These are phyloP conservation scores for Xylaria sp. DNA, from an alignment of 495 filamentous ascomycete genomes.

Conservation along the genomic window DNA sequence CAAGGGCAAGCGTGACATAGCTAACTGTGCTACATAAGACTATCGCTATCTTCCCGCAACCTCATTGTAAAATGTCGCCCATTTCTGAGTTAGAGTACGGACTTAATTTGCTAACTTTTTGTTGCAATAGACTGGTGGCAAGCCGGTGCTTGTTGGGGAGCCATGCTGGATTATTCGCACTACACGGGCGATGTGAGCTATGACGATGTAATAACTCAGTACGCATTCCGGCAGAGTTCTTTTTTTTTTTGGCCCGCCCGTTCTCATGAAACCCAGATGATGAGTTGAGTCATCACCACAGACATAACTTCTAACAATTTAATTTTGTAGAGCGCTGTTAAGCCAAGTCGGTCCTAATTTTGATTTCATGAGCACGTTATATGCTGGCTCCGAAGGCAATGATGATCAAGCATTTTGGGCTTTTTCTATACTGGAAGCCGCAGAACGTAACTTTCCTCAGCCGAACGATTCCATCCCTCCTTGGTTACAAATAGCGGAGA, in stretches of 20 bases:
- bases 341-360: conserved; percentile 67
- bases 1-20: background rate
- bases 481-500: conserved; percentile 65
- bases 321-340: conserved; percentile 56
- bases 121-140: conserved; percentile 78
- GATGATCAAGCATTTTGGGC: conserved; percentile 87
- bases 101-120: conserved; percentile 26
- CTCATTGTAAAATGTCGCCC: conserved; percentile 64
- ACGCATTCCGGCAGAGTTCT: background rate
- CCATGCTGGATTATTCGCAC: conserved; percentile 83
- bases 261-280: background rate
- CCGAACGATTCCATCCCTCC: conserved; percentile 58
- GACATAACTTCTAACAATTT: background rate
- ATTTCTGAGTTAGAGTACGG: conserved; percentile 19
- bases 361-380: conserved; percentile 62
- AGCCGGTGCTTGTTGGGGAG: conserved; percentile 73
- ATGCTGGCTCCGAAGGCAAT: conserved; percentile 63
- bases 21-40: conserved; percentile 36
- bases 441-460: conserved; percentile 76
- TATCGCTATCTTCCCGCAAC: conserved; percentile 68
- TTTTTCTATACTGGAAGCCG: conserved; percentile 73
- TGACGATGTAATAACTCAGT: conserved; percentile 69
- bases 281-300: background rate
- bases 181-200: conserved; percentile 79
- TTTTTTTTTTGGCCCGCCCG: background rate